Percentiles rank a stretch among this genome's conserved stretches.
Evolutionary conservation across 139 green algal genomes (phyloP).

Genomic region (Nannochloris sp.): DNA sequence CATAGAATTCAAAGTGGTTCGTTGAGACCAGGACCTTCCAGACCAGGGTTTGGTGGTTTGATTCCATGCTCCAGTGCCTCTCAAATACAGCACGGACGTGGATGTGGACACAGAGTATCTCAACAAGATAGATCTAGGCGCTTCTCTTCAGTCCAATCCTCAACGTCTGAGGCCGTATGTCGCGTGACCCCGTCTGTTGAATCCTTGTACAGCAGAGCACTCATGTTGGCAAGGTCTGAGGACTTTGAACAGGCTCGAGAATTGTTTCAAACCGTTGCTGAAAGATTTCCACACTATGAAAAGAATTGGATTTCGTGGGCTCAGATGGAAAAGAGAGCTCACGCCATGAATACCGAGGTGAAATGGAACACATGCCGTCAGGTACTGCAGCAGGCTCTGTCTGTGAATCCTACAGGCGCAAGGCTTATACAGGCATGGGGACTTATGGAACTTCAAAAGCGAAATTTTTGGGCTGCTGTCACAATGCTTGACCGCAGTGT

Average conservation of each 20-base stretch:
- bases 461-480: conserved; percentile 57
- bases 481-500: conserved; percentile 51
- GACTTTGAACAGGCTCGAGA: conserved; percentile 20
- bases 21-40: no score
- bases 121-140: no score
- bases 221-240: conserved; percentile 22
- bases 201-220: conserved; percentile 23
- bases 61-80: no score
- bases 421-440: conserved; percentile 53
- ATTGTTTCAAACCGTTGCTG: conserved; percentile 34
- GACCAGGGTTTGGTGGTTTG: no score
- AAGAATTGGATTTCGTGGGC: conserved; percentile 38
- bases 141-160: no score
- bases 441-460: conserved; percentile 64
- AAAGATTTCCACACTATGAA: background rate
- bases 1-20: no score
- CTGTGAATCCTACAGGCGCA: conserved; percentile 42
- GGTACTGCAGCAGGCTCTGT: conserved; percentile 55
- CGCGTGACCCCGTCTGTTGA: background rate
- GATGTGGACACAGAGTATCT: no score
- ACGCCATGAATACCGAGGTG: conserved; percentile 11
- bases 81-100: no score
- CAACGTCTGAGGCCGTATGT: no score
- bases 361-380: conserved; percentile 17
- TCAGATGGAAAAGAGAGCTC: conserved; percentile 41